Conservation (phyloP, 768 basidiomycete genomes). For the Panaeolus papilionaceus region DNA sequence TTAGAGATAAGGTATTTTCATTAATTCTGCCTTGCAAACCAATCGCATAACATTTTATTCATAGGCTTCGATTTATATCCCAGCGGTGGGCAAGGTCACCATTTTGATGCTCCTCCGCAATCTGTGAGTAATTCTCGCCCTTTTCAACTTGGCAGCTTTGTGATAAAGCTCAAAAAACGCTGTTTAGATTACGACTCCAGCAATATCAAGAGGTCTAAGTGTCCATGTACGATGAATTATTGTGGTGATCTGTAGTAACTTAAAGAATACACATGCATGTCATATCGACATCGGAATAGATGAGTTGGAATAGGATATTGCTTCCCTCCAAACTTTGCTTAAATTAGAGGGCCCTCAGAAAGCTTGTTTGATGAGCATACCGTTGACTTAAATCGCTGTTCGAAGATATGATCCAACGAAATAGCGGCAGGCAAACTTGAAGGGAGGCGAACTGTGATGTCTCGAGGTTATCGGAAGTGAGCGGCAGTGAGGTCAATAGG, state of each 20-base stretch:
- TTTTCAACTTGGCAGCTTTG: conserved; percentile 13
- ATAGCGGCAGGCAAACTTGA: neutral
- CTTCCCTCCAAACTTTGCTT: neutral
- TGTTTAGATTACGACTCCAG: conserved; percentile 58
- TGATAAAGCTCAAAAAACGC: neutral
- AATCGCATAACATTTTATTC: neutral
- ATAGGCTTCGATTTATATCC: conserved; percentile 93
- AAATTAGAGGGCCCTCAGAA: neutral
- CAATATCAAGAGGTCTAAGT: conserved; percentile 49
- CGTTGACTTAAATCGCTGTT: neutral
- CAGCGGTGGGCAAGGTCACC: conserved; percentile 97
- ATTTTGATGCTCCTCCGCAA: conserved; percentile 98
- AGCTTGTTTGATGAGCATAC: neutral
- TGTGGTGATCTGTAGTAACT: conserved; percentile 32
- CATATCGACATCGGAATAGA: conserved; percentile 33
- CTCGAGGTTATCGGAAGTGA: conserved; percentile 20
- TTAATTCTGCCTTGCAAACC: neutral
- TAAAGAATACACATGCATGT: conserved; percentile 35
- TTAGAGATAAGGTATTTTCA: conserved; percentile 83
- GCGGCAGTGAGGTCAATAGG: conserved; percentile 24
- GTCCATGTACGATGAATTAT: conserved; percentile 27
- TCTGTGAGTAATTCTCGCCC: conserved; percentile 59
- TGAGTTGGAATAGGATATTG: conserved; percentile 29
- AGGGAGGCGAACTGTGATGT: neutral
- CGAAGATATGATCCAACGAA: neutral